These are phyloP conservation scores for Saksenaea vasiformis DNA, from an alignment of 371 early-diverging fungal genomes.

Conservation along the genomic window DNA sequence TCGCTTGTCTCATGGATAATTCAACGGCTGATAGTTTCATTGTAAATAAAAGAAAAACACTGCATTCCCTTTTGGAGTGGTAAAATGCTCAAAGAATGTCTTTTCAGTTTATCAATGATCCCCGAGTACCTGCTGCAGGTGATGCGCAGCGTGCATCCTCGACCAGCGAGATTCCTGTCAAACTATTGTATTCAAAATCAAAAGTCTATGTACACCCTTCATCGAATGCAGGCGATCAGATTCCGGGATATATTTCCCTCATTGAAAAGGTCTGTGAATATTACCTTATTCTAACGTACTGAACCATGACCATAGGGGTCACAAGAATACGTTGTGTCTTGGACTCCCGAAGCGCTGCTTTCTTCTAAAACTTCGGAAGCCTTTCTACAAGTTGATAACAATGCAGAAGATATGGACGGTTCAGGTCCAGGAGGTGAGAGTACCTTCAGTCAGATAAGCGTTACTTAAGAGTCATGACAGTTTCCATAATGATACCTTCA, in stretches of 20 bases:
- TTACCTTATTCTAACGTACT: not conserved
- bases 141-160: not conserved
- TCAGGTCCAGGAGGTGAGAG: constrained; percentile 15
- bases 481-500: constrained; percentile 20
- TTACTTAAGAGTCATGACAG: not conserved
- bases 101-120: constrained; percentile 2
- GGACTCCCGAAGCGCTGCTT: constrained; percentile 48
- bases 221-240: constrained; percentile 25
- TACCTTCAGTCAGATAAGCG: not conserved
- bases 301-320: constrained; percentile 19
- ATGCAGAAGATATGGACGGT: constrained; percentile 29
- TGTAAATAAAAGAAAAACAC: constrained; percentile 1
- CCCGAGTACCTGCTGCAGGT: not conserved
- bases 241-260: constrained; percentile 47
- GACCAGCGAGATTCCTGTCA: constrained; percentile 22
- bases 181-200: constrained; percentile 47
- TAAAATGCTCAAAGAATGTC: not conserved
- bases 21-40: not conserved
- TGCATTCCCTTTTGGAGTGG: not conserved
- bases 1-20: not conserved
- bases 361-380: constrained; percentile 41
- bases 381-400: constrained; percentile 40
- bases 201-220: constrained; percentile 55
- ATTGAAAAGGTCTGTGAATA: constrained; percentile 35
- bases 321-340: constrained; percentile 41